Conservation (phyloP, 495 filamentous ascomycete species). For the Tricharina praecox region DNA sequence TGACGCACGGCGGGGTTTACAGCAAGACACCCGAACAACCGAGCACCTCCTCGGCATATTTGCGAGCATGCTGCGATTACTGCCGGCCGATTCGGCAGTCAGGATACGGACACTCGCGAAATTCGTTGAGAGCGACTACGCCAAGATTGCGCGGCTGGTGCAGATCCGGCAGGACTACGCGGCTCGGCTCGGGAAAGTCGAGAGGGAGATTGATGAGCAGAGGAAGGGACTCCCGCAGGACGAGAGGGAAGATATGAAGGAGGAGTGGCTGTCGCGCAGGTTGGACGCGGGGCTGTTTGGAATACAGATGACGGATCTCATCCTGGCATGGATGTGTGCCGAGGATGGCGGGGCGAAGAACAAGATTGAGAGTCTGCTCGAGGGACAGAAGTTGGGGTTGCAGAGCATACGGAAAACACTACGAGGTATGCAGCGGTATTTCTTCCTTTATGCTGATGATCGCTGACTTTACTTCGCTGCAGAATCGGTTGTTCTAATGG, state of each 20-base stretch:
- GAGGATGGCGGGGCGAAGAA: conserved; percentile 68
- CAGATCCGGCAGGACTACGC: conserved; percentile 56
- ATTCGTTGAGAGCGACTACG: conserved; percentile 88
- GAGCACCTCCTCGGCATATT: conserved; percentile 88
- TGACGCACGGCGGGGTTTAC: background rate
- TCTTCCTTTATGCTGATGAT: background rate
- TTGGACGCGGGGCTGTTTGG: conserved; percentile 77
- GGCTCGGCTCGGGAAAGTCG: conserved; percentile 44
- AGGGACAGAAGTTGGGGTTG: conserved; percentile 49
- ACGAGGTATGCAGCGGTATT: conserved; percentile 34
- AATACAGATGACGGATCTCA: conserved; percentile 70
- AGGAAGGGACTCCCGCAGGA: conserved; percentile 12
- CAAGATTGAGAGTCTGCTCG: conserved; percentile 46
- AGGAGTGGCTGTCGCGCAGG: conserved; percentile 67
- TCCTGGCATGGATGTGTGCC: conserved; percentile 81
- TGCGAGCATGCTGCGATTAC: conserved; percentile 57
- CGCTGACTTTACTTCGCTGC: no score
- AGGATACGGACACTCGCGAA: conserved; percentile 78
- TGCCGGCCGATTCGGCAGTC: conserved; percentile 63
- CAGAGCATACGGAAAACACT: conserved; percentile 48
- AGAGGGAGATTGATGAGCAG: conserved; percentile 48
- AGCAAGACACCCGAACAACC: conserved; percentile 47
- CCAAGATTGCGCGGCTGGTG: conserved; percentile 57
- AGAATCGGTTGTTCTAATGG: conserved; percentile 38
- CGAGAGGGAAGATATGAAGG: conserved; percentile 41